Base-by-base conservation (phyloP, 192 early-diverging fungal species). In the Hyaloraphidium curvatum region DNA sequence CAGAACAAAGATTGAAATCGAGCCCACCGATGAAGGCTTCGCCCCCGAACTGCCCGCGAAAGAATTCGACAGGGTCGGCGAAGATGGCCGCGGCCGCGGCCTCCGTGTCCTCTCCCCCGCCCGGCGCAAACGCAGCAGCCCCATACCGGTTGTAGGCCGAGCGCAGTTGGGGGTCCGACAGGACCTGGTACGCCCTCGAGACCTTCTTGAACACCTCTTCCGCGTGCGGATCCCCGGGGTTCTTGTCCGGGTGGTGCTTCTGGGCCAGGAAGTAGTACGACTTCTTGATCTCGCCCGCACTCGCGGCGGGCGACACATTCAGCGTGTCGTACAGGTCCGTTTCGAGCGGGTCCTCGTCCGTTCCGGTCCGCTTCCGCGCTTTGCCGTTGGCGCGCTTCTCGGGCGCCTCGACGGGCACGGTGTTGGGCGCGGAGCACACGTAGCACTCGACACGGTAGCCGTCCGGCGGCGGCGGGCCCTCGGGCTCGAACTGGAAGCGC, bases 1-100 rank as follows among this genome's bases (percentile, higher is more conserved):
- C n/a, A n/a, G n/a, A n/a, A n/a, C n/a, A n/a, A n/a, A n/a, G n/a
- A n/a, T n/a, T n/a, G n/a, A n/a, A n/a, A n/a, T n/a, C n/a, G n/a
- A n/a, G n/a, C n/a, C n/a, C n/a, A n/a, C n/a, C n/a, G n/a, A n/a
- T n/a, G n/a, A n/a, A n/a, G 41, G 85, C 81, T 60, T 96, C 95
- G 29, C 91, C 91, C 51, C 95, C 95, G 73, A 98, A 98, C 43
- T 87, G 82, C 70, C 89, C 80, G 58, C 74, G 83, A 67, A 98
- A 98, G 71, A 98, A 96, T 52, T 85, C 84, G 40, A 83, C 78
- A 16, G 95, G 88, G 56, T 98, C 89, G 31, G 88, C 78, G 73
- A 77, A 70, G 52, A 59, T 28, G 30, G 40, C 35, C 25, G 62
- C 62, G 19, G 77, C 76, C 4, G 79, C 77, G n/a, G 71, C 70